Base-by-base conservation (phyloP, 2,329 filamentous ascomycete genomes). In the Neophaeococcomyces aloes region DNA sequence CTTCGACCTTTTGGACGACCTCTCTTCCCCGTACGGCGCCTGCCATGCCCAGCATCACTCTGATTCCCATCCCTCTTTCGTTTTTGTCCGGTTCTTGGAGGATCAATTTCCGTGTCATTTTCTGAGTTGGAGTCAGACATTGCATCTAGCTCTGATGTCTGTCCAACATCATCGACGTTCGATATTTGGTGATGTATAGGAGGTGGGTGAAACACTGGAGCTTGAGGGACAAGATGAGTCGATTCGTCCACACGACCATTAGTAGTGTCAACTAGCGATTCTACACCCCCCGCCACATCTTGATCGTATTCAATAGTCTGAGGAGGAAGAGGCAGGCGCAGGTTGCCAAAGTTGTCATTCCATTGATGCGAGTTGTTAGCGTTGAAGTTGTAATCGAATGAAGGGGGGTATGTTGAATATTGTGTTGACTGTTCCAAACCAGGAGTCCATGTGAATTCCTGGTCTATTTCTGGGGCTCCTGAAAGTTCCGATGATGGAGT, bases 1-100 rank as follows among this genome's bases (percentile, higher is more conserved):
- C 49, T 62, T 69, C 53, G 66, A 57, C 17, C 67, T 67, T 51
- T 65, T 67, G n/a, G 59, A 59, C 49, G 65, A 65, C 31, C 66
- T 59, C 27, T 53, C 48, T 35, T 46, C 37, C 14, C 38, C 38
- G 11, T 48, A 46, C 19, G 48, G 47, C 19, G 48, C 38, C 31
- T 49, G 49, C 35, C 13, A 13, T 32, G 23, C 29, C 11, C 21
- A 29, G 23, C 49, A 50, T 7, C 49, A 47, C 44, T 52, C 36
- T 42, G 49, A 15, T 5, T 5, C 5, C n/a, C 17, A 7, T 15
- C 19, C 10, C 33, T 18, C 29, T 38, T 44, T 19, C 33, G 15
- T 13, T 19, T 19, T 30, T 31, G 15, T 23, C 33, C 29, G 4
- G 34, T 18, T 33, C 23, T 15, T 5, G 7, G 5, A 5, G 23